Conservation (phyloP, 1,284 basidiomycete species). For the Leccinum angustisporum region DNA sequence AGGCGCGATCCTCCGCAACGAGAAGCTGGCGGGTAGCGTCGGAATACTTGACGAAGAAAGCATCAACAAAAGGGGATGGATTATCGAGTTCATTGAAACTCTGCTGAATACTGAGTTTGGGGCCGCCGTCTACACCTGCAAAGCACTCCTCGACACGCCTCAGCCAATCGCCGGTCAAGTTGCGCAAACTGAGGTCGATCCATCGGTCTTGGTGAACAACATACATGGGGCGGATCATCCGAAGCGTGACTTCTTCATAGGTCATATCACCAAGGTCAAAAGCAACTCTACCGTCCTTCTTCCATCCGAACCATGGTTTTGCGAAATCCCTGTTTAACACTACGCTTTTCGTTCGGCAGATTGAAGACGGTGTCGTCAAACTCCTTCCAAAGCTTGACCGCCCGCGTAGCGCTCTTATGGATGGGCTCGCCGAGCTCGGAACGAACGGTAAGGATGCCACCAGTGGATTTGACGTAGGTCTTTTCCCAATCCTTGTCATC, state of each 20-base stretch:
- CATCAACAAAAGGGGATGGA: conserved; percentile 74
- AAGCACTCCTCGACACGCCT: conserved; percentile 96
- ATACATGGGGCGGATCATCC: conserved; percentile 93
- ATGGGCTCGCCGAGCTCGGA: conserved; percentile 99
- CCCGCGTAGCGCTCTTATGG: conserved; percentile 97
- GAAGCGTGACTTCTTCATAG: conserved; percentile 92
- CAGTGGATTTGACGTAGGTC: conserved; percentile 92
- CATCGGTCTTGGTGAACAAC: conserved; percentile 90
- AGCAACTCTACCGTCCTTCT: conserved; percentile 85
- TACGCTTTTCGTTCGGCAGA: conserved; percentile 92
- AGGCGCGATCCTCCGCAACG: conserved; percentile 93
- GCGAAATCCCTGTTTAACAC: conserved; percentile 91
- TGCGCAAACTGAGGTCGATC: conserved; percentile 93
- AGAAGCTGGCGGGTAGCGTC: conserved; percentile 84
- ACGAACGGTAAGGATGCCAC: conserved; percentile 94
- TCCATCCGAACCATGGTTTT: conserved; percentile 96
- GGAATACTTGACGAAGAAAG: conserved; percentile 86
- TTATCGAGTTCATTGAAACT: conserved; percentile 85
- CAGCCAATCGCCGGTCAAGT: conserved; percentile 96
- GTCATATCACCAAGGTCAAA: conserved; percentile 95
- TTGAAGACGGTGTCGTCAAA: conserved; percentile 97
- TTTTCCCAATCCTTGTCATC: conserved; percentile 92
- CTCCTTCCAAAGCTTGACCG: conserved; percentile 97
- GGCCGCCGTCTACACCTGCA: conserved; percentile 83
- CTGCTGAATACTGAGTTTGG: conserved; percentile 88